phyloP scores from a whole-genome alignment of 345 rosid species.

The Pseudoturritis turrita region DNA sequence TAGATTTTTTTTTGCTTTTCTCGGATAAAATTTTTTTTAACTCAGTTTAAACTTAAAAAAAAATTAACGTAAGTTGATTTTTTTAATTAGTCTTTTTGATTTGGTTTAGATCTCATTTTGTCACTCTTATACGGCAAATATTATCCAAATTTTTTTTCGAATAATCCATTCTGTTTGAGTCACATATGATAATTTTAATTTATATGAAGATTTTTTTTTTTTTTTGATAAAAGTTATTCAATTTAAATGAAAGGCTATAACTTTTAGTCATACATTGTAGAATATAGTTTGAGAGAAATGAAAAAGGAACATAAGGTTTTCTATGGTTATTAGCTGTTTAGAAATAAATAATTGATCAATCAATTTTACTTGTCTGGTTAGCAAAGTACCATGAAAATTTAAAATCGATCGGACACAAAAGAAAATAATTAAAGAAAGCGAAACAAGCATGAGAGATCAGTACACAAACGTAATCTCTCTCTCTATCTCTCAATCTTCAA shows the following conservation, averaged over 20 bases:
- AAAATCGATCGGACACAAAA: conserved; percentile 6
- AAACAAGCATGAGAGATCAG: conserved; percentile 35
- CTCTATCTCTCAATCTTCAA: conserved; percentile 15
- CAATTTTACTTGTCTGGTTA: conserved; percentile 26
- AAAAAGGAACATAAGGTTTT: background rate
- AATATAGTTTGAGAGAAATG: no score
- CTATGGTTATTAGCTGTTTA: background rate
- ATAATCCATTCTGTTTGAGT: background rate
- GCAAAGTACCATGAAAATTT: conserved; percentile 20
- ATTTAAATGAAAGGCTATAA: no score
- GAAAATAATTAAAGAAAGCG: conserved; percentile 28
- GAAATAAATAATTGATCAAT: conserved; percentile 10
- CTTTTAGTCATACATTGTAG: no score
- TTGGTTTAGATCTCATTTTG: background rate
- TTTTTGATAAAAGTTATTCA: no score
- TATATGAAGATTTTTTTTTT: no score
- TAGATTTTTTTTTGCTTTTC: background rate
- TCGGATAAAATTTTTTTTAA: no score
- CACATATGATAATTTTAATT: no score
- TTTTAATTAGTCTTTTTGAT: background rate
- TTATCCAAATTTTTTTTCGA: background rate
- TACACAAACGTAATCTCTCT: conserved; percentile 29
- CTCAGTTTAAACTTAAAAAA: no score
- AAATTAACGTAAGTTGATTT: no score
- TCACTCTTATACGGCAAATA: background rate